Evolutionary conservation across 768 basidiomycete species (phyloP).

Genomic region (Podaxis pistillaris): DNA sequence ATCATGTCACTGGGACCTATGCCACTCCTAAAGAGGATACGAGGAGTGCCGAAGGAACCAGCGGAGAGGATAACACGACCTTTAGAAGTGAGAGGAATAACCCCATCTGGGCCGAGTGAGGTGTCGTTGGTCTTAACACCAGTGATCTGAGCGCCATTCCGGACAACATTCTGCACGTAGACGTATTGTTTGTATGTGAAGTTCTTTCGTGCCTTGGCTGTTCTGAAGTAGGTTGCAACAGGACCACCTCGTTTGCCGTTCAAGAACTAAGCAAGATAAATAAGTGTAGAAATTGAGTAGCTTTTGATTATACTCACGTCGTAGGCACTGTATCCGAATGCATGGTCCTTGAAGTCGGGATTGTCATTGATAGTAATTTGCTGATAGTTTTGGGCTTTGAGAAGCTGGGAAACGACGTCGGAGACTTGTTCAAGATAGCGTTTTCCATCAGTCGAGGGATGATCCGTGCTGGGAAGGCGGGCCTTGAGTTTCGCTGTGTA

Average conservation of each 20-base stretch:
- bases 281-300: not conserved
- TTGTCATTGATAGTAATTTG: slow-evolving; percentile 55
- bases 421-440: slow-evolving; percentile 54
- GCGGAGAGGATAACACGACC: slow-evolving; percentile 62
- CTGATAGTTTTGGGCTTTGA: slow-evolving; percentile 50
- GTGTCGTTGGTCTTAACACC: slow-evolving; percentile 67
- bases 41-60: slow-evolving; percentile 54
- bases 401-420: slow-evolving; percentile 41
- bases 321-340: slow-evolving; percentile 52
- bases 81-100: slow-evolving; percentile 49
- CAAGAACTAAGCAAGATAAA: slow-evolving; percentile 31
- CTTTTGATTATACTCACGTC: slow-evolving; percentile 26
- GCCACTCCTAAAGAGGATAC: slow-evolving; percentile 59
- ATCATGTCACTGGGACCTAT: slow-evolving; percentile 64
- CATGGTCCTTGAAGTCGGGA: slow-evolving; percentile 57
- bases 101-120: slow-evolving; percentile 50
- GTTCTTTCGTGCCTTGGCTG: slow-evolving; percentile 52
- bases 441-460: slow-evolving; percentile 58
- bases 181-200: slow-evolving; percentile 49
- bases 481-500: slow-evolving; percentile 48
- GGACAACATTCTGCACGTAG: slow-evolving; percentile 50
- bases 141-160: slow-evolving; percentile 52
- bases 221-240: slow-evolving; percentile 58
- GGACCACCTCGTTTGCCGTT: slow-evolving; percentile 52
- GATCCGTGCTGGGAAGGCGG: slow-evolving; percentile 57